A percentile compares a stretch with the other conserved stretches of the same genome.
Evolutionary conservation across 1,139 yeast species (phyloP).

Genomic region (Candida gigantensis): DNA sequence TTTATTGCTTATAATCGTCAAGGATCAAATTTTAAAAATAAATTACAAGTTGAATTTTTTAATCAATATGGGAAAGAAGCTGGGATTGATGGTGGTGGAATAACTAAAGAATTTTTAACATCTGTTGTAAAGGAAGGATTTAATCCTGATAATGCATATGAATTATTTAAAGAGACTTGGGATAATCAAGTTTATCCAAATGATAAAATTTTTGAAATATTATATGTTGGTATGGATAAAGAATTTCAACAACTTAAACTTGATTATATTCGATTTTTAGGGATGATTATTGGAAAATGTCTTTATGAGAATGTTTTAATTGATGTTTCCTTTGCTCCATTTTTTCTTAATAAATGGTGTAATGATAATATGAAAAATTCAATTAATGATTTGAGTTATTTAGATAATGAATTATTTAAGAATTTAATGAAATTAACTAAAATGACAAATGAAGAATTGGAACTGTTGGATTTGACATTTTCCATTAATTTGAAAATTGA

Average conservation of each 20-base stretch:
- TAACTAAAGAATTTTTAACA: constrained; percentile 87
- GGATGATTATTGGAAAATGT: constrained; percentile 85
- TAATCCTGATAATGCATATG: constrained; percentile 40
- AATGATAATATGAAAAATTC: constrained; percentile 47
- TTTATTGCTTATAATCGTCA: constrained; percentile 51
- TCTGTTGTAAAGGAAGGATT: constrained; percentile 73
- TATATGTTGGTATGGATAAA: constrained; percentile 25
- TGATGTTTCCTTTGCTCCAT: constrained; percentile 84
- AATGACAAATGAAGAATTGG: constrained; percentile 59
- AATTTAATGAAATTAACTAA: constrained; percentile 64
- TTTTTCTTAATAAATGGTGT: constrained; percentile 77
- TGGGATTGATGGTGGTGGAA: constrained; percentile 97
- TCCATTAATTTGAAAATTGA: constrained; percentile 53
- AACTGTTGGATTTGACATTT: constrained; percentile 63
- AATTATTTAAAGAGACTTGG: constrained; percentile 45
- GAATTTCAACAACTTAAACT: constrained; percentile 35
- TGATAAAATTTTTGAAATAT: constrained; percentile 50
- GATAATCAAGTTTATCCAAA: constrained; percentile 72
- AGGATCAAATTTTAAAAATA: constrained; percentile 54
- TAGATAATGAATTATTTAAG: constrained; percentile 68
- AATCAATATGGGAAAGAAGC: constrained; percentile 73
- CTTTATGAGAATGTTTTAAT: constrained; percentile 81
- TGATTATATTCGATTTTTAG: constrained; percentile 60
- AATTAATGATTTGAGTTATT: constrained; percentile 73
- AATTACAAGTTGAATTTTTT: constrained; percentile 63